Base-by-base conservation (phyloP, 1,284 basidiomycete genomes). In the Ustilago tritici region DNA sequence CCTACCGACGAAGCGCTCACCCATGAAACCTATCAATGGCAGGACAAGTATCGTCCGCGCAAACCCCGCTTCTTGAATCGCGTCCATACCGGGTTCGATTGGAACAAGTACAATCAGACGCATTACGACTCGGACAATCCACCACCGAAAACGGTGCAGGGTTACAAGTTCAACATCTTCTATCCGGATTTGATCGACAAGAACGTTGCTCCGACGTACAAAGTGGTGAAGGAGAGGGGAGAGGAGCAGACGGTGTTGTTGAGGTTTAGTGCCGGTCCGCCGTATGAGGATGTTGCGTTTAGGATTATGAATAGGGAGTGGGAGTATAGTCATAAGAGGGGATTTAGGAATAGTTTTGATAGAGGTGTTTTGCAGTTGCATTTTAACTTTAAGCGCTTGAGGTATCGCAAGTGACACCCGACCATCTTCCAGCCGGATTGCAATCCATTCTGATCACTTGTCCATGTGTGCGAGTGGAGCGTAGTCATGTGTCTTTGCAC, bases 31-130 rank as follows among this genome's bases (percentile, higher is more conserved):
- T 98, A 99, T 87, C 93, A 94, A 81, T 99, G 96, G 96, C 94
- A 96, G 88, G 97, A 99, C 89, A 96, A 98, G 87, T 99, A 97
- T 84, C 90, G 97, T 35, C 95, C 97, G n/a, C 90, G 97, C 54
- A 99, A 99, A 86, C 97, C 97, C 43, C 90, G 96, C 76, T 99
- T 98, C 89, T 98, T 99, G 88, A 99, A 99, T 87, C 92, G 96
- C 69, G 96, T 99, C 38, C 95, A 98, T 84, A 99, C 97, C n/a
- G 97, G 97, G n/a, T 99, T 96, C 86, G 97, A 99, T 87, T 99
- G 97, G 97, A 99, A 97, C 89, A 96, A 97, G 89, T 87, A 86
- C 79, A 86, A 86, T 66, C 83, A 86, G 70, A 84, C 83, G 28
- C 84, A 86, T 66, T 86, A 86, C 67, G 84, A 86, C 46, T 72